Evolutionary conservation across 225 moss, liverwort and hornwort species (phyloP), one percentile per base, ranked within the genome.

Genomic region (Takakia lepidozioides): DNA sequence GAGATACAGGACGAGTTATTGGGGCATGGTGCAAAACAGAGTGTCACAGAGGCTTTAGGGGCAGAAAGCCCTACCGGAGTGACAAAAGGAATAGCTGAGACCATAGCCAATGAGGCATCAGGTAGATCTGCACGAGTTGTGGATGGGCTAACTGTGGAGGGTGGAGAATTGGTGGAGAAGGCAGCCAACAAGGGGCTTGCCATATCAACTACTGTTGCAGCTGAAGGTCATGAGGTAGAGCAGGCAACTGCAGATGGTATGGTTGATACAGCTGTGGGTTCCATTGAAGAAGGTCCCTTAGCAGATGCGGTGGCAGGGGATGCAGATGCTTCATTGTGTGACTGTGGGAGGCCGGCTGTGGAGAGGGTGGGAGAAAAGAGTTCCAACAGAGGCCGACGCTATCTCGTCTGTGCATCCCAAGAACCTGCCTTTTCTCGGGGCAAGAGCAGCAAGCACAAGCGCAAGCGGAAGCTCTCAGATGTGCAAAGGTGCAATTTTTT

Each of bases 11-110:
- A 69, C 36, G 55, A 43, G 25, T 51, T 78, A 52, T 27, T 30
- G 52, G 54, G 59, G 18, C 46, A 25, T 54, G 53, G 54, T 37
- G 63, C 54, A n/a, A 42, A 60, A 60, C 52, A 38, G 35, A 67
- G 58, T 57, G 64, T 80, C 42, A 65, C 78, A 6, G 73, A 73
- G 49, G 78, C 65, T 56, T 61, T 78, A 56, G 70, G 65, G 27
- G 70, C 70, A 38, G 75, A 62, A 22, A 62, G 70, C 35, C 74
- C 74, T 40, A 74, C 74, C 1, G 80, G 80, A 51, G 80, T 80
- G 54, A 74, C 74, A n/a, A 67, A 80, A 59, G 80, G 80, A 37
- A 80, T 80, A 58, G 67, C 80, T 27, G 74, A 80, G 60, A 80
- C 67, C 24, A 80, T 80, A 19, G 79, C 74, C 15, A 80, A 74